Conservation (phyloP, 345 rosid species). For the Hevea brasiliensis region DNA sequence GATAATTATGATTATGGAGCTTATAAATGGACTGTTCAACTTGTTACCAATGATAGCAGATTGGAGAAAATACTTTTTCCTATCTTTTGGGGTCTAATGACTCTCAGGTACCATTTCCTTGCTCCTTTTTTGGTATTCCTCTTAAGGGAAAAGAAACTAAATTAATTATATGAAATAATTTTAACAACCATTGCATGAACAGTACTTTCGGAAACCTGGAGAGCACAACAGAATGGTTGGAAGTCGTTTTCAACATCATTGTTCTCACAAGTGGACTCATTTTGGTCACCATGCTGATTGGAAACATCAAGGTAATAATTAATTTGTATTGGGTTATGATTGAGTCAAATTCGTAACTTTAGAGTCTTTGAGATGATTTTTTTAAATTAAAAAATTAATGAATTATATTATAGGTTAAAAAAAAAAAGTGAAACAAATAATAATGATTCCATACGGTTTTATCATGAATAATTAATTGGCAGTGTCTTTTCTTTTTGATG, state of each 20-base stretch:
- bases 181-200: constrained; percentile 1
- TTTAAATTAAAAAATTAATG: too few species aligned
- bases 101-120: constrained; percentile 60
- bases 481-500: too few species aligned
- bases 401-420: too few species aligned
- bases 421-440: too few species aligned
- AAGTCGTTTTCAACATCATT: constrained; percentile 92
- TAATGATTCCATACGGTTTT: too few species aligned
- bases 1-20: constrained; percentile 77
- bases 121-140: too few species aligned
- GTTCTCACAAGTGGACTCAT: constrained; percentile 91
- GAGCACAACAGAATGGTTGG: constrained; percentile 96
- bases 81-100: constrained; percentile 97
- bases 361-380: too few species aligned
- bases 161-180: not conserved
- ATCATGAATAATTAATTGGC: too few species aligned
- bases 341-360: too few species aligned
- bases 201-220: constrained; percentile 94
- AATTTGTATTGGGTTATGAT: too few species aligned
- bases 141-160: too few species aligned
- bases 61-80: constrained; percentile 92
- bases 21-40: constrained; percentile 90
- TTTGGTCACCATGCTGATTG: constrained; percentile 92
- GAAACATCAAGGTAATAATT: constrained; percentile 98
- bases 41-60: constrained; percentile 67